These are phyloP conservation scores for Trebouxia sp. DNA, from an alignment of 139 green algal genomes.

Conservation along the genomic window DNA sequence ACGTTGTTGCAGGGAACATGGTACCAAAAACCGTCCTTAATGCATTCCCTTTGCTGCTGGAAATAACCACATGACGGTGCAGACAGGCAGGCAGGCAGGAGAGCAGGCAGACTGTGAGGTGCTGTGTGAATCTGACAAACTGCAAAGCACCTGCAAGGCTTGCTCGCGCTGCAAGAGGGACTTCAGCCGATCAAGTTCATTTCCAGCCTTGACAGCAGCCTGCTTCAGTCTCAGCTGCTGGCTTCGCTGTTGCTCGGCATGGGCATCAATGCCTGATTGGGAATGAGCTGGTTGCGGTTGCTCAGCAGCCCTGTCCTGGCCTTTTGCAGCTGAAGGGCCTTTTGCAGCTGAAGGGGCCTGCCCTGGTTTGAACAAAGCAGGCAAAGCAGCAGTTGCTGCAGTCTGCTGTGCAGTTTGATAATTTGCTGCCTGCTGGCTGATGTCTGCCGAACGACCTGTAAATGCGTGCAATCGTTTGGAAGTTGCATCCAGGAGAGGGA, in stretches of 20 bases:
- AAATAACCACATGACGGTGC: no score
- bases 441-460: no score
- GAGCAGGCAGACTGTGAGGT: no score
- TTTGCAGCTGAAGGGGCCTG: not conserved
- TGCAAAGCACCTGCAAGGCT: not conserved
- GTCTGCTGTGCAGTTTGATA: not conserved
- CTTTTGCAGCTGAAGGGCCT: no score
- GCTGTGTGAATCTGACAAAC: no score
- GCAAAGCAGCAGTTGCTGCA: not conserved
- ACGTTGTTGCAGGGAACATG: no score
- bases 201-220: not conserved
- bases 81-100: no score
- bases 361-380: not conserved
- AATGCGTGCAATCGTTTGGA: no score
- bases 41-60: no score
- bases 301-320: no score
- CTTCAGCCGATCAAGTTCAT: constrained; percentile 9
- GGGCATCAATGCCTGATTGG: not conserved
- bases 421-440: not conserved
- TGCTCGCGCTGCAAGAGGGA: not conserved
- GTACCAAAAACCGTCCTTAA: no score
- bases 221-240: constrained; percentile 3
- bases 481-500: no score
- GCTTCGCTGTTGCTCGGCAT: not conserved
- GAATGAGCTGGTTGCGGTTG: not conserved